These are phyloP conservation scores for Apiospora kogelbergensis DNA, from an alignment of 2,329 filamentous ascomycete species.

Conservation along the genomic window DNA sequence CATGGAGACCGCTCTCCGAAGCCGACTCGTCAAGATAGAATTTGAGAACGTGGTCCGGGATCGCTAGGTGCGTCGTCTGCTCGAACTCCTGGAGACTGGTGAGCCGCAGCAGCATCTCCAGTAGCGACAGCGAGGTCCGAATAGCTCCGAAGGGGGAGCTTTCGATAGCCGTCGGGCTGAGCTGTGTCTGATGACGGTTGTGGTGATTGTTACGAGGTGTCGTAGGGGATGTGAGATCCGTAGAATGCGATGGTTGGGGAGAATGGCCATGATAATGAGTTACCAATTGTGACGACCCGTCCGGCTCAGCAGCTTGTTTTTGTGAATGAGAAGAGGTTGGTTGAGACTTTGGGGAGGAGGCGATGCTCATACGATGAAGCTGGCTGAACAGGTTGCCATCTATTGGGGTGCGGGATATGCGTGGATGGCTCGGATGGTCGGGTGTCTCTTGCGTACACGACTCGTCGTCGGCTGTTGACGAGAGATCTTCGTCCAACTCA, in stretches of 20 bases:
- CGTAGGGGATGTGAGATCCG: conserved; percentile 27
- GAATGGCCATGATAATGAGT: conserved; percentile 10
- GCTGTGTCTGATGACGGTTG: conserved; percentile 12
- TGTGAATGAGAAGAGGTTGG: conserved; percentile 21
- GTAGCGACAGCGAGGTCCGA: conserved; percentile 64
- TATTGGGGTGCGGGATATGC: conserved; percentile 21
- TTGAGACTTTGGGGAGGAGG: conserved; percentile 16
- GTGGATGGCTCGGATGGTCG: conserved; percentile 15
- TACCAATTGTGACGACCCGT: neutral
- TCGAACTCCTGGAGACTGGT: conserved; percentile 89
- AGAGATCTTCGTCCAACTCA: conserved; percentile 53
- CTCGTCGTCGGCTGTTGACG: conserved; percentile 24
- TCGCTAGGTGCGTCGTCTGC: conserved; percentile 83
- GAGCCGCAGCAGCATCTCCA: conserved; percentile 86
- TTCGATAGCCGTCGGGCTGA: conserved; percentile 32
- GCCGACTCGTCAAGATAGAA: conserved; percentile 73
- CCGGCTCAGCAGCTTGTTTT: neutral
- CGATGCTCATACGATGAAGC: conserved; percentile 45
- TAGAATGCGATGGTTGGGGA: neutral
- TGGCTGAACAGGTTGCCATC: conserved; percentile 31
- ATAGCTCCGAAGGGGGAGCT: conserved; percentile 53
- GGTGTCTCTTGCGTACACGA: conserved; percentile 14
- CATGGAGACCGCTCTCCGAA: conserved; percentile 50
- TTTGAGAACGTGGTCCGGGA: conserved; percentile 83
- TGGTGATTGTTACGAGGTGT: neutral